Conservation (phyloP, 371 early-diverging fungal species). For the Syncephalastrum sp. region DNA sequence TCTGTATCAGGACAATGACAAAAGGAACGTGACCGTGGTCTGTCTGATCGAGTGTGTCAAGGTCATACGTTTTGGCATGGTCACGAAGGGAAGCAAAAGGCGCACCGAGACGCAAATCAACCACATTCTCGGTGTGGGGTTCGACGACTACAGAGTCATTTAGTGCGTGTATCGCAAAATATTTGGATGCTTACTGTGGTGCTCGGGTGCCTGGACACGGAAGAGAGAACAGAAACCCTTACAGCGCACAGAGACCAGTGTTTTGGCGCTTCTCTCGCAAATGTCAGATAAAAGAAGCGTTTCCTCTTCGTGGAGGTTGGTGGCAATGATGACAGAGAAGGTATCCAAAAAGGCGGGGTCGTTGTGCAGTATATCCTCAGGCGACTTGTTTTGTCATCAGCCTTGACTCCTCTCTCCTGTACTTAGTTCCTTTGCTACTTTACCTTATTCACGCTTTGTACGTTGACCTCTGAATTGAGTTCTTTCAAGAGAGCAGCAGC, state of each 20-base stretch:
- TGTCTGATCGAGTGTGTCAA: slow-evolving; percentile 63
- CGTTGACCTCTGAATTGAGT: slow-evolving; percentile 87
- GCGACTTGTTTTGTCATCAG: slow-evolving; percentile 13
- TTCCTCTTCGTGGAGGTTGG: slow-evolving; percentile 58
- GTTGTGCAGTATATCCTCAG: slow-evolving; percentile 43
- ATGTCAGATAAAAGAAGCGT: slow-evolving; percentile 55
- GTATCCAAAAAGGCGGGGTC: slow-evolving; percentile 63
- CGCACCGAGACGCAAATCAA: slow-evolving; percentile 79
- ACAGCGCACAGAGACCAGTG: slow-evolving; percentile 67
- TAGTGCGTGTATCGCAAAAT: neutral
- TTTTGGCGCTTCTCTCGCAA: slow-evolving; percentile 59
- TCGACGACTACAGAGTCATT: slow-evolving; percentile 71
- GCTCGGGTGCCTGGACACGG: slow-evolving; percentile 73
- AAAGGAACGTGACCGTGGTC: slow-evolving; percentile 85
- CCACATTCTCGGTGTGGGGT: slow-evolving; percentile 76
- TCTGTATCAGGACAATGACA: slow-evolving; percentile 76
- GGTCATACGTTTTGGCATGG: slow-evolving; percentile 62
- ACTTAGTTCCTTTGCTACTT: neutral
- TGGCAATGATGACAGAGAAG: slow-evolving; percentile 75
- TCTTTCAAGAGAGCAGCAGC: slow-evolving; percentile 72
- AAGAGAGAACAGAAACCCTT: slow-evolving; percentile 77
- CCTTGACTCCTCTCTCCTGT: neutral
- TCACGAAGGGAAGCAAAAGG: slow-evolving; percentile 76
- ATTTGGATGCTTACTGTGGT: slow-evolving; percentile 19
- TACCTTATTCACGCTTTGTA: slow-evolving; percentile 52